Evolutionary conservation across 2,329 filamentous ascomycete genomes (phyloP), one percentile per base, ranked within the genome.

Genomic region (Rhinocladiella similis): DNA sequence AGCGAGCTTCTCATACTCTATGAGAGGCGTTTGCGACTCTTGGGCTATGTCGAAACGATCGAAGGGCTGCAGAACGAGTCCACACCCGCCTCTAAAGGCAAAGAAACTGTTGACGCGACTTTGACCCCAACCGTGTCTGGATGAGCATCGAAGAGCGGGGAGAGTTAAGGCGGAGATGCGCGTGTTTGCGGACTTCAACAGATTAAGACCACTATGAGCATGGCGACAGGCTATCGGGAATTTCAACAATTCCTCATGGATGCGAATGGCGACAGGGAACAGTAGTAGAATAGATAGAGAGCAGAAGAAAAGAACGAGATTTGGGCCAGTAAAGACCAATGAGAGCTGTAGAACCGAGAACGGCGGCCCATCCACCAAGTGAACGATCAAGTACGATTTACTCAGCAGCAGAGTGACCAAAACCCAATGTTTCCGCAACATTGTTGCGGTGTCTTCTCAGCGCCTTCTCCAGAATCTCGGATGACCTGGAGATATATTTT

Each of bases 401-500:
- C 91, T 91, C 53, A 99, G 79, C 7, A 99, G 82, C 22, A 99
- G 77, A 2, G 94, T 97, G 53, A 99, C 94, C 56, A 99, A 79
- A 19, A 99, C 93, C 94, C 94, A 99, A 74, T 99, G 94, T 66
- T 84, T 88, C 63, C 90, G 85, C 54, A 99, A 76, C 27, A 99
- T 87, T 54, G 83, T 83, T 1, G 94, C 94, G 69, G 91, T 69
- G 86, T 90, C 68, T 87, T 87, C 75, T 97, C 93, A n/a, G 86
- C 80, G 53, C 88, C 91, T 72, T 90, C 87, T 45, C 89, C 86
- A 53, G 94, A 95, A 38, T 88, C 87, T 50, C 91, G 86, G 63
- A 99, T 88, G 63, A 99, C 94, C 74, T 97, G 94, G 14, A 99
- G 83, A 73, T 97, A 97, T 67, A 97, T 95, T 73, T 95, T 92